Conservation (phyloP, 176 grass and related monocot species). For the Triticum turgidum region DNA sequence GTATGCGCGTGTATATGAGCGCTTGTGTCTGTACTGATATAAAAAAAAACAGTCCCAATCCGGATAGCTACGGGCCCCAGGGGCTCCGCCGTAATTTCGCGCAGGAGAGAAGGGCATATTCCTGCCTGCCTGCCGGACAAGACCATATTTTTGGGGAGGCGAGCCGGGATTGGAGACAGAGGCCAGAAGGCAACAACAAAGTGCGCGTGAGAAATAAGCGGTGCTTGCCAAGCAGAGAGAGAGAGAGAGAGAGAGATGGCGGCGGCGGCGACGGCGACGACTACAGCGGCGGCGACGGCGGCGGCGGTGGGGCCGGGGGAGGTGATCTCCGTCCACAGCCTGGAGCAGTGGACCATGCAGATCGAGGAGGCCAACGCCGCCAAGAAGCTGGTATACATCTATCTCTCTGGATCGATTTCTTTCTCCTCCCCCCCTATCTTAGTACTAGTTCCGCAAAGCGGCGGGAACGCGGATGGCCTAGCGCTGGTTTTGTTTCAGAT, state of each 20-base stretch:
- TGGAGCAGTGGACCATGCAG: conserved; percentile 67
- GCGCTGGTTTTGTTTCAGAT: no score
- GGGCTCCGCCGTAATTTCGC: not conserved
- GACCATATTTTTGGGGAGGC: conserved; percentile 6
- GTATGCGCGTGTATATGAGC: no score
- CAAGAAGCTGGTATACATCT: conserved; percentile 61
- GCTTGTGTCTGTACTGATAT: no score
- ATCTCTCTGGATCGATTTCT: not conserved
- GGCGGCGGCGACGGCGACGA: not conserved
- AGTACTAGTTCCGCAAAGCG: no score
- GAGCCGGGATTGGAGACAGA: not conserved
- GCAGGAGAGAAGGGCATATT: not conserved
- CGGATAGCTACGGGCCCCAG: no score
- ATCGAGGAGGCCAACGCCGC: conserved; percentile 67
- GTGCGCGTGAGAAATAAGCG: conserved; percentile 16
- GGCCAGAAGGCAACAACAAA: not conserved
- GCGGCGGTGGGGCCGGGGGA: not conserved
- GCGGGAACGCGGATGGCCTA: no score
- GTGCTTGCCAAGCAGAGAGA: not conserved
- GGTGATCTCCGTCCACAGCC: conserved; percentile 66
- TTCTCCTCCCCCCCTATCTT: no score
- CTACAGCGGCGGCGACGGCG: not conserved
- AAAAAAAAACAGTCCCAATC: not conserved
- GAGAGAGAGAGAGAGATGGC: not conserved
- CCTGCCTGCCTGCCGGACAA: not conserved